Percentiles rank a stretch among this genome's conserved stretches.
These are phyloP conservation scores for Ustilago hordei DNA, from an alignment of 1,284 basidiomycete genomes.

Conservation along the genomic window DNA sequence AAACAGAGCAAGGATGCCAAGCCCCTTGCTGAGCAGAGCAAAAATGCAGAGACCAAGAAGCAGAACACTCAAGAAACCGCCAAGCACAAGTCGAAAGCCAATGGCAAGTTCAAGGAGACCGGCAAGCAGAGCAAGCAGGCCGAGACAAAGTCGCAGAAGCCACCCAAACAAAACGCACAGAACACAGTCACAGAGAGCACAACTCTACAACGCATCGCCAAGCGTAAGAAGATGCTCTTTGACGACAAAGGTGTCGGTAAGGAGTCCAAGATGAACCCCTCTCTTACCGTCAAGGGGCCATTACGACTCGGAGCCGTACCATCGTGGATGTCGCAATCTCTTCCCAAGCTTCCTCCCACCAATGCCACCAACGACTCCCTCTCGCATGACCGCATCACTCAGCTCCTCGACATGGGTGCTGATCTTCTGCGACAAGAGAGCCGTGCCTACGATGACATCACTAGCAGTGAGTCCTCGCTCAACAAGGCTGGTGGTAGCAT, in stretches of 20 bases:
- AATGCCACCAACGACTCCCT: slow-evolving; percentile 12
- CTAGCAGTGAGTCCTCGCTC: slow-evolving; percentile 57
- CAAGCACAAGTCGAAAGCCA: slow-evolving; percentile 27
- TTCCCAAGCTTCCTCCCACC: slow-evolving; percentile 44
- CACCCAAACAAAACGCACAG: slow-evolving; percentile 13
- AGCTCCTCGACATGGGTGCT: slow-evolving; percentile 55
- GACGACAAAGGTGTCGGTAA: slow-evolving; percentile 49
- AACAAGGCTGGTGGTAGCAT: slow-evolving; percentile 52
- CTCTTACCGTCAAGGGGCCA: slow-evolving; percentile 13
- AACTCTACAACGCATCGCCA: slow-evolving; percentile 37
- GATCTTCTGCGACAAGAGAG: slow-evolving; percentile 58
- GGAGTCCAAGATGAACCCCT: slow-evolving; percentile 25
- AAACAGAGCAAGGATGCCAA: slow-evolving; percentile 14
- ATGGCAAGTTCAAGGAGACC: slow-evolving; percentile 20
- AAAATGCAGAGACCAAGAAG: slow-evolving; percentile 24
- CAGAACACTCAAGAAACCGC: neutral
- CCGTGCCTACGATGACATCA: slow-evolving; percentile 56
- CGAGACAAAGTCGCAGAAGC: slow-evolving; percentile 30
- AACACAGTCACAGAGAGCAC: slow-evolving; percentile 17
- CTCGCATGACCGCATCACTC: slow-evolving; percentile 44
- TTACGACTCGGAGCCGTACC: slow-evolving; percentile 56
- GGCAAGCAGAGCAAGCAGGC: slow-evolving; percentile 19
- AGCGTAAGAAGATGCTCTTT: slow-evolving; percentile 57
- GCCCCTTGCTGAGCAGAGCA: slow-evolving; percentile 9
- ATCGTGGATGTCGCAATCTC: slow-evolving; percentile 44